phyloP scores from a whole-genome alignment of 2,329 filamentous ascomycete species.

The Biscogniauxia marginata region DNA sequence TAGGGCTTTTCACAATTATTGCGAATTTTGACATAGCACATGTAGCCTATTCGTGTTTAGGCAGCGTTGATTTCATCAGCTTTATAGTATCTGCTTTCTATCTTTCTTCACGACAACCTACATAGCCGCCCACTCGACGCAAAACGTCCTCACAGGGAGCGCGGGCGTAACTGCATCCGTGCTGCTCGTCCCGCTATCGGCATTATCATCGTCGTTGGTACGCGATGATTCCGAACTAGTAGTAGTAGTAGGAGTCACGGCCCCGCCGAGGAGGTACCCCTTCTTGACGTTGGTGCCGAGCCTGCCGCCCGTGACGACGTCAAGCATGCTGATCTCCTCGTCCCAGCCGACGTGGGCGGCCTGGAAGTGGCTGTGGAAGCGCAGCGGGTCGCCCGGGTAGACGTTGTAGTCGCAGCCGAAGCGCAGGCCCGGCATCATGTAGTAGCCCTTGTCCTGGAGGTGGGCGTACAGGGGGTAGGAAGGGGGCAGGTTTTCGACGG shows the following conservation, averaged over 20 bases:
- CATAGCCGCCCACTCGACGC: slow-evolving; percentile 28
- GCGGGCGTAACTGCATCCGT: not conserved
- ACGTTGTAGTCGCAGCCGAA: slow-evolving; percentile 95
- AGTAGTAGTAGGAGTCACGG: too few species aligned
- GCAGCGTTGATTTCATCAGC: not conserved
- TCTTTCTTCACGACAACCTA: slow-evolving; percentile 10
- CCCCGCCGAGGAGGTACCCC: slow-evolving; percentile 81
- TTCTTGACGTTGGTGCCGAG: slow-evolving; percentile 96
- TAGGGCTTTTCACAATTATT: too few species aligned
- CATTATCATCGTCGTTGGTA: not conserved
- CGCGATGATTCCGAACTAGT: too few species aligned
- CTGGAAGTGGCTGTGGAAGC: slow-evolving; percentile 94
- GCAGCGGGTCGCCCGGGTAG: slow-evolving; percentile 90
- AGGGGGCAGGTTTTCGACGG: slow-evolving; percentile 36
- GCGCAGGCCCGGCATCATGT: slow-evolving; percentile 84
- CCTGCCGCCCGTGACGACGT: slow-evolving; percentile 81
- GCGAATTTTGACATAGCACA: too few species aligned
- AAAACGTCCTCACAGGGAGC: slow-evolving; percentile 21
- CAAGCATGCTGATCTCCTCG: slow-evolving; percentile 78
- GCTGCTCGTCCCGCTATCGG: not conserved
- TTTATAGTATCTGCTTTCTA: not conserved
- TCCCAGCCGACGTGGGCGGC: slow-evolving; percentile 85
- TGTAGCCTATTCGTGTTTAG: too few species aligned
- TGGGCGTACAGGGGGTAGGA: slow-evolving; percentile 78
- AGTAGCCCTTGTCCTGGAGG: slow-evolving; percentile 77